A percentile compares a stretch with the other conserved stretches of the same genome.
These are phyloP conservation scores for Colletotrichum coccodes DNA, from an alignment of 2,329 filamentous ascomycete species.

Conservation along the genomic window DNA sequence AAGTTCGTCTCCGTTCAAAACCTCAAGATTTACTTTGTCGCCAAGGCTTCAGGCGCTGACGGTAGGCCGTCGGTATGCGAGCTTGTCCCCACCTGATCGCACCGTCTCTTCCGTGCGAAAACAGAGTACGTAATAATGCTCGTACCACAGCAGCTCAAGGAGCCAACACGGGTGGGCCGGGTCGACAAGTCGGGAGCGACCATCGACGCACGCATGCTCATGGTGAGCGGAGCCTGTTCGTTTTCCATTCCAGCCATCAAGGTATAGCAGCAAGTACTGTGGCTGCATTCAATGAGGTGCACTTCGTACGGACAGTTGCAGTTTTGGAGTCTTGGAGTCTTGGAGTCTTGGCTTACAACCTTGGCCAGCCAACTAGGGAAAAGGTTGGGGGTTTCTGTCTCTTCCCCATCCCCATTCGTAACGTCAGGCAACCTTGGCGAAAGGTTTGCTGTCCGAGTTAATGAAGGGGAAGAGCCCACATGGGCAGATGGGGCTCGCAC, in stretches of 20 bases:
- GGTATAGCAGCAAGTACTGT: not conserved
- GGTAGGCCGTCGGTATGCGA: conserved; percentile 23
- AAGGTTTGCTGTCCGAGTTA: not conserved
- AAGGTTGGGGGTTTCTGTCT: conserved; percentile 20
- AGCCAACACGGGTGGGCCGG: not conserved
- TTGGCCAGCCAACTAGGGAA: conserved; percentile 12
- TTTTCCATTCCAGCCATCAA: conserved; percentile 20
- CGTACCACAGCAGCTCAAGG: not conserved
- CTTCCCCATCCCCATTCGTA: not conserved
- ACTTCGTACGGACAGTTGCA: not conserved
- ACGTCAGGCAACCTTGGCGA: conserved; percentile 7
- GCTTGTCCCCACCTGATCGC: conserved; percentile 15
- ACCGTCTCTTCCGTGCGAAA: not conserved
- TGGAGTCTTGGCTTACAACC: conserved; percentile 12
- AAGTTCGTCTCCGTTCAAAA: conserved; percentile 18
- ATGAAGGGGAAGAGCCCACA: conserved; percentile 15
- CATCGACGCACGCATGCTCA: conserved; percentile 10
- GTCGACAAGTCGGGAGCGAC: not conserved
- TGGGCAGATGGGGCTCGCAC: conserved; percentile 6
- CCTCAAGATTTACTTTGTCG: not conserved
- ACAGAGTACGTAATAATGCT: conserved; percentile 23
- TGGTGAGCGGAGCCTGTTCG: conserved; percentile 12
- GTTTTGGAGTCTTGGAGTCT: conserved; percentile 15
- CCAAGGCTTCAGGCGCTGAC: conserved; percentile 8
- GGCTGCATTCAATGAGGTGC: not conserved